Evolutionary conservation across 78 protist species (phyloP).

Genomic region (Chrysochromulina tobinii): DNA sequence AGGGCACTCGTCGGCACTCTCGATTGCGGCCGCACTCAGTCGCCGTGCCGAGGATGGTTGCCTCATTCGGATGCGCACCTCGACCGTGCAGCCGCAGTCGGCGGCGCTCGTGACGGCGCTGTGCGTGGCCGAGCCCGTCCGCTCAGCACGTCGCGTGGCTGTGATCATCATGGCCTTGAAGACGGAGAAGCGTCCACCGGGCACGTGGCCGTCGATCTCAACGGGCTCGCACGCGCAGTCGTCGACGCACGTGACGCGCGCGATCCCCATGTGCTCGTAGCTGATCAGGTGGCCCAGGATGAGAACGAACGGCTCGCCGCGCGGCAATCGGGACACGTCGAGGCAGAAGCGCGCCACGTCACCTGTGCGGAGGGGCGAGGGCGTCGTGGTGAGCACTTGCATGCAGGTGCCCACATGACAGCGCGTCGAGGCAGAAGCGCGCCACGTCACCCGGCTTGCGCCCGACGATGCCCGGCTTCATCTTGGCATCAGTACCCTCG

Average conservation of each 20-base stretch:
- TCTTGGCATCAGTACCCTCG: constrained; percentile 10
- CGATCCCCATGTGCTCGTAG: constrained; percentile 11
- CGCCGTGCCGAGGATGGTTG: too few relatives aligned
- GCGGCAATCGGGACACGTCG: background rate
- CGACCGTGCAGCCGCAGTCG: background rate
- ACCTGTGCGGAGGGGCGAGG: background rate
- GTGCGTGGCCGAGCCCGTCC: background rate
- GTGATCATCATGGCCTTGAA: background rate
- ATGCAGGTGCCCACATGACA: too few relatives aligned
- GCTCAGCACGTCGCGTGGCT: too few relatives aligned
- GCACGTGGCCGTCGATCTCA: background rate
- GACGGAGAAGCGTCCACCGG: background rate
- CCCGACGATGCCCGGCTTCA: constrained; percentile 19
- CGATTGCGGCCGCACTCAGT: too few relatives aligned
- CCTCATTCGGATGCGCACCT: background rate
- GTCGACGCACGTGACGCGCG: background rate
- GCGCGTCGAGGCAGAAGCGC: background rate
- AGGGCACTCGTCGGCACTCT: too few relatives aligned
- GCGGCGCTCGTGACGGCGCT: background rate
- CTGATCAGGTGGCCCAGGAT: background rate
- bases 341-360: background rate
- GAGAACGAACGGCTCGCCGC: background rate
- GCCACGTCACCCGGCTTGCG: background rate
- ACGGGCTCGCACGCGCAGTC: background rate
- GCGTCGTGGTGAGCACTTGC: too few relatives aligned